These are phyloP conservation scores for Chalciporus piperatus DNA, from an alignment of 768 basidiomycete genomes.

Conservation along the genomic window DNA sequence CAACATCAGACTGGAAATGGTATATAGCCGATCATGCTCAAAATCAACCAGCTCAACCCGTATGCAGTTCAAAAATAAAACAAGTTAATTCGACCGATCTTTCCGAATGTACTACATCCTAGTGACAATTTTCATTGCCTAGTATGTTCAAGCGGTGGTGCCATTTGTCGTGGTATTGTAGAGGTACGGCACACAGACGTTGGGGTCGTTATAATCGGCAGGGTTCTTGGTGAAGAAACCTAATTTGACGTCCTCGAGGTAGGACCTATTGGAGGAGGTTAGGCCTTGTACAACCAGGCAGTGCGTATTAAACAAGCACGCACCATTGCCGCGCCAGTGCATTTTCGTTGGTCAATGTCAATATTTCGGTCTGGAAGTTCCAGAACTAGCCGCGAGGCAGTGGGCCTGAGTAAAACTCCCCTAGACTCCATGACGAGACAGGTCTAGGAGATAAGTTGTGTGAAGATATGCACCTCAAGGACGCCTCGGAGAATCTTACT, in stretches of 20 bases:
- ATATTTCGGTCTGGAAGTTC: conserved; percentile 74
- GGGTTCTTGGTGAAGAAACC: conserved; percentile 69
- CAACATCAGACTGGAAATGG: no score
- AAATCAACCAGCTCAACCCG: not conserved
- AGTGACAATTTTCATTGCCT: not conserved
- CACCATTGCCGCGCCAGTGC: conserved; percentile 61
- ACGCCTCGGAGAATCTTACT: conserved; percentile 43
- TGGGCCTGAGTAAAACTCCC: not conserved
- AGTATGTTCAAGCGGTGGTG: conserved; percentile 8
- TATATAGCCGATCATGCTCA: not conserved
- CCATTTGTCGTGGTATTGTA: conserved; percentile 12
- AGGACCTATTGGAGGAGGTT: conserved; percentile 51
- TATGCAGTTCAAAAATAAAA: not conserved
- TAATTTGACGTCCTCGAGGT: conserved; percentile 53
- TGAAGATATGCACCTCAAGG: not conserved
- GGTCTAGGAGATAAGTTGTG: conserved; percentile 41
- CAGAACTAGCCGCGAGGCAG: conserved; percentile 47
- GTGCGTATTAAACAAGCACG: conserved; percentile 10
- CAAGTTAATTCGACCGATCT: not conserved
- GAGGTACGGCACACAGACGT: conserved; percentile 61
- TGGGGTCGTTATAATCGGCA: conserved; percentile 47
- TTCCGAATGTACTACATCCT: not conserved
- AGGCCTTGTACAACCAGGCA: not conserved
- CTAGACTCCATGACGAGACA: conserved; percentile 21
- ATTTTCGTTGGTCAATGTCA: conserved; percentile 42